Evolutionary conservation across 2,329 filamentous ascomycete genomes (phyloP), one percentile per base, ranked within the genome.

Genomic region (Fusarium sp.): DNA sequence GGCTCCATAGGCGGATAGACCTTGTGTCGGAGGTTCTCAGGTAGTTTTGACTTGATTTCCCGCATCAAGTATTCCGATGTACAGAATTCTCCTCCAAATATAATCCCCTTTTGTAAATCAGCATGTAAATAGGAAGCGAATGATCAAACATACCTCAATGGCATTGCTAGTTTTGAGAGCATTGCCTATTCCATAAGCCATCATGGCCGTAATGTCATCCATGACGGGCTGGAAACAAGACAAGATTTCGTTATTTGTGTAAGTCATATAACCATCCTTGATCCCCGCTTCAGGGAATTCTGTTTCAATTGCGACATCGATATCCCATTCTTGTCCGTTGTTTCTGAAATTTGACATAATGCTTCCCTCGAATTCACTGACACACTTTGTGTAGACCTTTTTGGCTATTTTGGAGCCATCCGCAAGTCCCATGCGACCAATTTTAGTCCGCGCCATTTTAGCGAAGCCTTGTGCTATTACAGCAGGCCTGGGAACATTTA

Each of bases 131-230:
- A 32, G 6, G 12, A 18, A 32, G 10, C 11, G 22, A 4, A 2
- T 24, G 1, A 8, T 4, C 2, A 10, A 18, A 32, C 28, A 14
- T 35, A 51, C 48, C 28, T 35, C 5, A 14, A 51, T 14, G 20
- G 1, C 2, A 18, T 8, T 10, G 11, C 3, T 6, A 10, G 8
- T 5, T 14, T 24, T 10, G 7, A 32, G 3, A 32, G 3, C 22
- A 0, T 18, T 2, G 0, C 47, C 2, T n/a, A 24, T 10, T 24
- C 4, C 2, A 18, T 10, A 1, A 32, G 11, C 11, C 22, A 51
- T 32, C 22, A 24, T 35, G 15, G 6, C 8, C 2, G 2, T 8
- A 2, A 51, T 20, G 8, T 1, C 6, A 18, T 51, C 28, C 0
- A 24, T 14, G 6, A 51, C 8, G 22, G 28, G 48, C 30, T 32